phyloP scores from a whole-genome alignment of 371 early-diverging fungal species.

The Circinella minor region DNA sequence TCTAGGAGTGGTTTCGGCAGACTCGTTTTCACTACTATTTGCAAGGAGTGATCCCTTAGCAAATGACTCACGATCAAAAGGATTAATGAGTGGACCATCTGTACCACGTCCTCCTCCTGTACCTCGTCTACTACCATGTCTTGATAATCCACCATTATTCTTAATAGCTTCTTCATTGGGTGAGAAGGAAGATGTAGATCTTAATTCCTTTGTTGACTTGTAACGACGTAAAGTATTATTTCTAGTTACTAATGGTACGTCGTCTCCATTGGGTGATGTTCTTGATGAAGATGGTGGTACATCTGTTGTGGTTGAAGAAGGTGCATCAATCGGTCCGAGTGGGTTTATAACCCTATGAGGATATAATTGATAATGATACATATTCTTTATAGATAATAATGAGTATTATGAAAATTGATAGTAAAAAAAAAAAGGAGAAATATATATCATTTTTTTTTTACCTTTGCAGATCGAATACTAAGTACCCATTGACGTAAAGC shows the following conservation, averaged over 20 bases:
- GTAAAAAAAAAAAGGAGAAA: too few relatives aligned
- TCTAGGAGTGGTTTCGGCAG: neutral
- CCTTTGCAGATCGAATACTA: constrained; percentile 81
- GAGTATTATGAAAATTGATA: too few relatives aligned
- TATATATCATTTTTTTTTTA: constrained; percentile 28
- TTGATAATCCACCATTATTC: constrained; percentile 25
- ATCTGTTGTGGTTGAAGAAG: constrained; percentile 9
- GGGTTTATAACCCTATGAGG: constrained; percentile 44
- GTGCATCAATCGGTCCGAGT: constrained; percentile 30
- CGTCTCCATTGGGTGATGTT: neutral
- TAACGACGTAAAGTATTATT: constrained; percentile 33
- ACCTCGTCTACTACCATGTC: constrained; percentile 29
- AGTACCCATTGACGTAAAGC: constrained; percentile 84
- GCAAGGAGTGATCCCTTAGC: constrained; percentile 41
- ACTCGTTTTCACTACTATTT: constrained; percentile 20
- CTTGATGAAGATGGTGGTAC: neutral
- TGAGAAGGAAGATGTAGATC: constrained; percentile 1
- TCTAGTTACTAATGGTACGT: neutral
- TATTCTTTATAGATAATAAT: constrained; percentile 27
- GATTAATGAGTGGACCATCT: constrained; percentile 29
- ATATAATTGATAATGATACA: constrained; percentile 39
- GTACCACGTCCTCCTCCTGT: neutral
- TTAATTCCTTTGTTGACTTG: constrained; percentile 41
- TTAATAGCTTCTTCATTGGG: constrained; percentile 25
- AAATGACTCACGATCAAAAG: constrained; percentile 26